A percentile compares a stretch with the other conserved stretches of the same genome.
phyloP scores from a whole-genome alignment of 108 stramenopile species.

The Fragilaria radians region DNA sequence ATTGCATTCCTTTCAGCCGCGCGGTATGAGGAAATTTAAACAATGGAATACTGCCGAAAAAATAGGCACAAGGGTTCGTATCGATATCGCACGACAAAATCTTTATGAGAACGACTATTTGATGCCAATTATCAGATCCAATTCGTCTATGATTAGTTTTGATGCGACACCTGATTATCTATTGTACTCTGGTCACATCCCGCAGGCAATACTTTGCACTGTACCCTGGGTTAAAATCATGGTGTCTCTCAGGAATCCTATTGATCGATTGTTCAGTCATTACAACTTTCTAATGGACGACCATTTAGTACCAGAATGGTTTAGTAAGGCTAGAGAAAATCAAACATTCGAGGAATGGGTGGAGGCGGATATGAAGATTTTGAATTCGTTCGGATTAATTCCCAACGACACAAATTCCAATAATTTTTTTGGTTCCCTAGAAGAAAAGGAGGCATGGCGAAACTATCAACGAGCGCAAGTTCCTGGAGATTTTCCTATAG shows the following conservation, averaged over 20 bases:
- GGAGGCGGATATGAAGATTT: constrained; percentile 4
- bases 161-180: constrained; percentile 22
- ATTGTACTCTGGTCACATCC: constrained; percentile 4
- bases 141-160: constrained; percentile 5
- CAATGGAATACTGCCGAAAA: constrained; percentile 9
- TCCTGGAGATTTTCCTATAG: constrained; percentile 13
- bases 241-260: constrained; percentile 13
- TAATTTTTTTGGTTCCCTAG: constrained; percentile 2
- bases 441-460: constrained; percentile 16
- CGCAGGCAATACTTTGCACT: constrained; percentile 15
- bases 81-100: constrained; percentile 5
- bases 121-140: not conserved
- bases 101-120: not conserved
- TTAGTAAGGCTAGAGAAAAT: not conserved
- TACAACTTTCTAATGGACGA: constrained; percentile 7
- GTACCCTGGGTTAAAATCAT: constrained; percentile 23
- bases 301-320: not conserved
- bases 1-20: constrained; percentile 69
- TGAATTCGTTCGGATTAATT: constrained; percentile 18
- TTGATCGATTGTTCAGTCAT: constrained; percentile 12
- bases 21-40: constrained; percentile 66
- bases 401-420: constrained; percentile 41
- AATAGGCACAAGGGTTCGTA: not conserved
- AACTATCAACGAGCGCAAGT: constrained; percentile 65
- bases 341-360: constrained; percentile 15